phyloP scores from a whole-genome alignment of 768 basidiomycete species.

The Lactarius sp. region DNA sequence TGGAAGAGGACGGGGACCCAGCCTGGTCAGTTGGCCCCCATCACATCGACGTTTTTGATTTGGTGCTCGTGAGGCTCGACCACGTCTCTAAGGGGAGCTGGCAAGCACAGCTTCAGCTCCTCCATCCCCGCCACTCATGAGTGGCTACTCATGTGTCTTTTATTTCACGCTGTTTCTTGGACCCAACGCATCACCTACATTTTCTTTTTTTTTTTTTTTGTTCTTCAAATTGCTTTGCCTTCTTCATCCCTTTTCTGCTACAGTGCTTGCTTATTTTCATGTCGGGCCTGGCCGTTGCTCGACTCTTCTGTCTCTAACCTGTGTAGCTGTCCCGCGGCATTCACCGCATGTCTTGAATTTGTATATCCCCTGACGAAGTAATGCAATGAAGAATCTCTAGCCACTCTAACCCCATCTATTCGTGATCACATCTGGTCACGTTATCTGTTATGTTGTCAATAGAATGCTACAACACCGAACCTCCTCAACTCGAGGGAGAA shows the following conservation, averaged over 20 bases:
- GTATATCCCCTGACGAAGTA: neutral
- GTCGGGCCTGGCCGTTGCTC: neutral
- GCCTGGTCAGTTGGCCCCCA: constrained; percentile 57
- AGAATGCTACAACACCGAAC: too few species aligned
- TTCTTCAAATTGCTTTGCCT: neutral
- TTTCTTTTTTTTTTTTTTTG: neutral
- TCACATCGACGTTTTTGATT: constrained; percentile 58
- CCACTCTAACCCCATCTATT: neutral
- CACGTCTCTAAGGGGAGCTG: constrained; percentile 80
- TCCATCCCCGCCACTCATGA: constrained; percentile 11
- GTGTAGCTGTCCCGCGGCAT: constrained; percentile 8
- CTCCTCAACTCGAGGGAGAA: neutral
- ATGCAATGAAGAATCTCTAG: neutral
- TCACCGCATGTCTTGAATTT: neutral
- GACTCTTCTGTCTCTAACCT: neutral
- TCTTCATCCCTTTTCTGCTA: neutral
- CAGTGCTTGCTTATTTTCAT: neutral
- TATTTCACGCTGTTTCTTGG: neutral
- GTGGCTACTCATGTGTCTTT: neutral
- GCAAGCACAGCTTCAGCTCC: constrained; percentile 70
- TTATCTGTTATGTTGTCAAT: neutral
- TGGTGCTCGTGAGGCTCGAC: constrained; percentile 72
- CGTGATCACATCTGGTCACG: neutral
- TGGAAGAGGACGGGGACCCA: constrained; percentile 61
- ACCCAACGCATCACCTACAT: neutral